These are phyloP conservation scores for Aspergillus funiculosus DNA, from an alignment of 495 filamentous ascomycete species.

Conservation along the genomic window DNA sequence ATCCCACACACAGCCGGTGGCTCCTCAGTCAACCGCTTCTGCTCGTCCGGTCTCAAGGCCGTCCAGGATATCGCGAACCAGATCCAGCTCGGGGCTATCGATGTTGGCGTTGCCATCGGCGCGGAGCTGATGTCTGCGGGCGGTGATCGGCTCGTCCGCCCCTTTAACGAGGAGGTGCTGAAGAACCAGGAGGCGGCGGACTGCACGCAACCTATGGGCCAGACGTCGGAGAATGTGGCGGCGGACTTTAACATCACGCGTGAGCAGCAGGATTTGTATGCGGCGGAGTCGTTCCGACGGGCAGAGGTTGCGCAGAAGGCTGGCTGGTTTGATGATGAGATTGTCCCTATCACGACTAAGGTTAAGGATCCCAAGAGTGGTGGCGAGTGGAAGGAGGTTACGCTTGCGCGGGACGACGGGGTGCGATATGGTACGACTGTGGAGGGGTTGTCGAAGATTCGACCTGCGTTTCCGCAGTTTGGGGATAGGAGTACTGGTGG, in stretches of 20 bases:
- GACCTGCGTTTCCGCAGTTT: constrained; percentile 84
- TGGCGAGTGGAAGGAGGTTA: constrained; percentile 68
- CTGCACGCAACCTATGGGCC: constrained; percentile 93
- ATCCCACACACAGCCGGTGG: constrained; percentile 85
- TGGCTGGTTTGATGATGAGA: constrained; percentile 93
- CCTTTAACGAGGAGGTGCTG: constrained; percentile 75
- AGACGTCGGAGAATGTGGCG: constrained; percentile 95
- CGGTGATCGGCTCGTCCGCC: constrained; percentile 58
- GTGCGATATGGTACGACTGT: constrained; percentile 83
- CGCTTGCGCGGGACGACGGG: constrained; percentile 79
- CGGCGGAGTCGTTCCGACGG: constrained; percentile 77
- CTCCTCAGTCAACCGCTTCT: constrained; percentile 88
- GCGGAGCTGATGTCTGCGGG: constrained; percentile 79
- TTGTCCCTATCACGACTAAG: constrained; percentile 73
- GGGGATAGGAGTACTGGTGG: constrained; percentile 85
- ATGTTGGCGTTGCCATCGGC: constrained; percentile 80
- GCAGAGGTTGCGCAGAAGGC: constrained; percentile 90
- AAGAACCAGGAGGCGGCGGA: constrained; percentile 72
- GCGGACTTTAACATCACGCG: constrained; percentile 81
- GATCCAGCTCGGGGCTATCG: constrained; percentile 74
- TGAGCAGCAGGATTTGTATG: constrained; percentile 75
- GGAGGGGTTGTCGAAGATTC: constrained; percentile 75
- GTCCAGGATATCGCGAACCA: constrained; percentile 91
- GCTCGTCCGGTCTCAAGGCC: constrained; percentile 91
- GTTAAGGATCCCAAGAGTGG: constrained; percentile 80